Evolutionary conservation across 306 rosid species (phyloP), one percentile per base, ranked within the genome.

Genomic region (Sesbania bispinosa): DNA sequence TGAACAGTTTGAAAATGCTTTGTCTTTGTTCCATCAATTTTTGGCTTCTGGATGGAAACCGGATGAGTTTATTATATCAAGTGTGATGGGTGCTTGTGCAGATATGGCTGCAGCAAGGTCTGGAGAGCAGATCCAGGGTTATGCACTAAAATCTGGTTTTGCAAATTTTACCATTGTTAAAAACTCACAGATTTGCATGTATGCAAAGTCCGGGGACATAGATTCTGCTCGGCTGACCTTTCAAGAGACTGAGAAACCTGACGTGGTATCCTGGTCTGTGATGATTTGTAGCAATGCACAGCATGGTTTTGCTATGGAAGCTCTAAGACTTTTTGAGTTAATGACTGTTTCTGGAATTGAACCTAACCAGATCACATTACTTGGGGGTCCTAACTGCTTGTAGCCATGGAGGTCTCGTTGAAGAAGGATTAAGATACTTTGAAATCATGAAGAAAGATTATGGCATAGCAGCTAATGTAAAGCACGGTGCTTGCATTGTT

Each of bases 301-400:
- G 8, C 87, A 85, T 69, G 92, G 89, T 46, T 57, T n/a, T 69
- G 87, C 86, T 43, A 18, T 47, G 38, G 84, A 85, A 67, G 83
- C 92, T 61, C 59, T 85, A 52, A 67, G 62, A 19, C 77, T 68
- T 65, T 85, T 85, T 75, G 81, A 80, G 42, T 69, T 54, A 77
- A 80, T 87, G 87, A 78, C 68, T 59, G 33, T 48, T 62, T 52
- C 77, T 68, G 75, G 83, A 62, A 48, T 78, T 73, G 67, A 62
- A 38, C 92, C 92, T 41, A 87, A 87, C 64, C 77, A 68, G 35
- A 42, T 85, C 65, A 75, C 86, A 0, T 80, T 84, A 41, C 84
- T 82, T 26, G 92, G 87, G 87, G 27, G 83, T 87, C 74, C 62
- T 87, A 55, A 84, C 82, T 63, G 89, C 87, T 46, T 87, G 92